Evolutionary conservation across 169 alveolate genomes (phyloP).

Genomic region (Perkinsus olseni): DNA sequence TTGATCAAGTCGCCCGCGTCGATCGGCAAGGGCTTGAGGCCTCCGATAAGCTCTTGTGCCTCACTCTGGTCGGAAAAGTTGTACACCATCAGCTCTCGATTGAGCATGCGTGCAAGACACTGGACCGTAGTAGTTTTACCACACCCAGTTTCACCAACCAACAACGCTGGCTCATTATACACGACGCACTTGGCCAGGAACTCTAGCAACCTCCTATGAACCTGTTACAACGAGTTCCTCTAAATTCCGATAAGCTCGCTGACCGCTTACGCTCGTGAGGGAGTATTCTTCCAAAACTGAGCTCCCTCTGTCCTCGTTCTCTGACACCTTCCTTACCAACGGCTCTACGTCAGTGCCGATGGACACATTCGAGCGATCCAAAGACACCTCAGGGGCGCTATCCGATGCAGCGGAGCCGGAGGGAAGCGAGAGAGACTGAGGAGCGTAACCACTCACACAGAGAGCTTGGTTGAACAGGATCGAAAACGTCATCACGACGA

Average conservation of each 20-base stretch:
- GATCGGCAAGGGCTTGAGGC: conserved; percentile 48
- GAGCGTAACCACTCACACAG: neutral
- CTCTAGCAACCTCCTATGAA: conserved; percentile 52
- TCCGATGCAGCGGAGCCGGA: neutral
- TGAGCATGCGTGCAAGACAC: conserved; percentile 70
- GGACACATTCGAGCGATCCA: neutral
- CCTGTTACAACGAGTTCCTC: neutral
- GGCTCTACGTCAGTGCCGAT: neutral
- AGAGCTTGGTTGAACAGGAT: too few species aligned
- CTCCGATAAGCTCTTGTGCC: conserved; percentile 77
- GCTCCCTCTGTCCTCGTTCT: neutral
- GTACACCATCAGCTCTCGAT: conserved; percentile 75
- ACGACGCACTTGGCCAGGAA: conserved; percentile 79
- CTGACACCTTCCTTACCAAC: neutral
- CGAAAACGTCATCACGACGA: too few species aligned
- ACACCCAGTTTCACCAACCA: conserved; percentile 99
- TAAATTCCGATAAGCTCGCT: neutral
- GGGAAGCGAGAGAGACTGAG: neutral
- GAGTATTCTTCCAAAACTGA: neutral
- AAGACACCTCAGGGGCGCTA: neutral
- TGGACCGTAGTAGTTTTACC: conserved; percentile 95
- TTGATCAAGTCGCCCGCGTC: neutral
- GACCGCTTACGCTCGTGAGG: neutral
- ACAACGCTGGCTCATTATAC: conserved; percentile 84
- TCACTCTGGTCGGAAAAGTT: conserved; percentile 86